Base-by-base conservation (phyloP, 2,329 filamentous ascomycete genomes). In the Trichoderma sp. region DNA sequence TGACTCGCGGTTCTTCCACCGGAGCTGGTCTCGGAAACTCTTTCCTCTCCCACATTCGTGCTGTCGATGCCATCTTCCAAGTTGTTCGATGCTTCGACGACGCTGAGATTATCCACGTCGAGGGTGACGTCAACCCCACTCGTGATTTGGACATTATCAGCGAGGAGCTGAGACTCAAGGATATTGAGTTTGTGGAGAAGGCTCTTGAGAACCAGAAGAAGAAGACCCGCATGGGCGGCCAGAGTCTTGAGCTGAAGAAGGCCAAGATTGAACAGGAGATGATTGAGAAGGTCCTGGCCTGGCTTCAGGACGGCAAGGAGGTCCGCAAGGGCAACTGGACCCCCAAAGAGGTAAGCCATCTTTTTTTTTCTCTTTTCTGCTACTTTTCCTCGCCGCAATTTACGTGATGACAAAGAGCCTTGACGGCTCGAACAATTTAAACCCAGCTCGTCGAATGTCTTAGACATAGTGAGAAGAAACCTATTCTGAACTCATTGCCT, bases 381-480 rank as follows among this genome's bases (percentile, higher is more conserved):
- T 70, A 63, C 71, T 49, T 56, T 60, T 11, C 59, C 24, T 18
- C 51, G 30, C 60, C 43, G 65, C 67, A 72, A 74, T 75, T 89
- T 84, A 80, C 76, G 90, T 97, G 96, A 98, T 98, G 96, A 98
- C 90, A 91, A 97, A 97, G 91, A 96, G 94, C 93, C 90, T 87
- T 67, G 85, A 85, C 83, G 87, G 92, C 93, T 94, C 91, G 91
- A 94, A 87, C 86, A 92, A 94, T 66, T 56, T 92, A 94, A 97
- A 93, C 96, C 96, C 96, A 99, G 96, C 96, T 99, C 96, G 91
- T 97, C 91, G 95, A 98, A 90, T 89, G 87, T 88, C 91, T 92
- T 34, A 87, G 83, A 85, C 86, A 88, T 89, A 79, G 83, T 97
- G 95, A 96, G 94, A 97, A 91, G 86, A 92, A 85, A 83, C 88